A percentile compares a stretch with the other conserved stretches of the same genome.
These are phyloP conservation scores for Grifola frondosa DNA, from an alignment of 1,284 basidiomycete genomes.

Conservation along the genomic window DNA sequence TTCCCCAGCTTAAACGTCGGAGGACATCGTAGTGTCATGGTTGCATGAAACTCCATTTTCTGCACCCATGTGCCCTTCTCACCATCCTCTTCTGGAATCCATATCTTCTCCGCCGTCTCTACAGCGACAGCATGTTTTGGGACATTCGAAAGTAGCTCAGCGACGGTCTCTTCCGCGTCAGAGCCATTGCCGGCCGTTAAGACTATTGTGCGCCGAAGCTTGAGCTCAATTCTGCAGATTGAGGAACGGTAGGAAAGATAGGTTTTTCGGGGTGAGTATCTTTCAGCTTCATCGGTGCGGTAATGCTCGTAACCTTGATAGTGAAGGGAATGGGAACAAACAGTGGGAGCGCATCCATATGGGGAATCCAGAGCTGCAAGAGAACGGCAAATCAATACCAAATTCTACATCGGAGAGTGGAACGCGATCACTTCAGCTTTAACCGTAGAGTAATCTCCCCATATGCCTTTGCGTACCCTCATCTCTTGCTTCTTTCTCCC, in stretches of 20 bases:
- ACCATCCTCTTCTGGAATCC: background rate
- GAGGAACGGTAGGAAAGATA: too few species aligned
- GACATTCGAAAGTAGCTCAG: too few species aligned
- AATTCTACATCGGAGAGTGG: background rate
- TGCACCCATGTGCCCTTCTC: constrained; percentile 12
- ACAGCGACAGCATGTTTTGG: too few species aligned
- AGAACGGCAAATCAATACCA: background rate
- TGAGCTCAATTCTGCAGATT: too few species aligned
- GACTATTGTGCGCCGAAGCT: too few species aligned
- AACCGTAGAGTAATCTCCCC: constrained; percentile 12
- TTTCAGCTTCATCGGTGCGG: constrained; percentile 13
- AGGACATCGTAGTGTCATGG: constrained; percentile 8
- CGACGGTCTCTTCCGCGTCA: too few species aligned
- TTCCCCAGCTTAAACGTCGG: constrained; percentile 11
- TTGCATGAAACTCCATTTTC: constrained; percentile 4
- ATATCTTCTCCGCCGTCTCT: background rate
- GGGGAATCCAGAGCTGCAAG: constrained; percentile 12
- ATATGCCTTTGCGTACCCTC: constrained; percentile 12
- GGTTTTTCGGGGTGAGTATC: too few species aligned
- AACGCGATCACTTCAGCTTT: constrained; percentile 11
- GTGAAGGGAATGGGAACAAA: constrained; percentile 15
- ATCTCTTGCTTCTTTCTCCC: constrained; percentile 12
- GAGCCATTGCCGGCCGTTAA: too few species aligned
- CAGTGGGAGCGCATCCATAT: constrained; percentile 15
- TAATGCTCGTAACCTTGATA: constrained; percentile 12